Base-by-base conservation (phyloP, 768 basidiomycete species). In the Leccinellum luteum region DNA sequence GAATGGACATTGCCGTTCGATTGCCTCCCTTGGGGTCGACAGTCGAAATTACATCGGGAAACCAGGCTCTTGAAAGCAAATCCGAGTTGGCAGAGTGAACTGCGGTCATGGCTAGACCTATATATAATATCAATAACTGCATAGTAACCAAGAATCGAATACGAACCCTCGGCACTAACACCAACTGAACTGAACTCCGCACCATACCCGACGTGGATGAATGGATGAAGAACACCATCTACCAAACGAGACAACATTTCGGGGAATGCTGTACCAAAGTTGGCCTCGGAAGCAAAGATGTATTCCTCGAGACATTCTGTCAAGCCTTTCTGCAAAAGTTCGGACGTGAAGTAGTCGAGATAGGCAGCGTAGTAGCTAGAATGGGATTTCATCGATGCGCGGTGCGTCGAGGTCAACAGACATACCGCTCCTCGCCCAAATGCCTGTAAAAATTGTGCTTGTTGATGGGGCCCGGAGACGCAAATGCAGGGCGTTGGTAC, bases 151-250 rank as follows among this genome's bases (percentile, higher is more conserved):
- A 82, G 58, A 56, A 75, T 8, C 8, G 32, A 13, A 30, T 30
- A 55, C 60, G 23, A 53, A 86, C 87, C 88, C 75, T 90, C 87
- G 1, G 81, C 82, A 2, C 82, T 69, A 48, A 87, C 68, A 0
- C 86, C 87, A 7, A 81, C 78, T 21, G 85, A 56, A 14, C 77
- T 75, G 58, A 88, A 88, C 66, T 89, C 88, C 3, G 79, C 68
- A 3, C 86, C 87, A 67, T 82, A 81, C 14, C 85, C 87, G 3
- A 73, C 61, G 61, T 89, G 85, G 47, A 90, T 88, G 41, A 88
- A 55, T 0, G 87, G 83, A 62, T 90, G 88, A 5, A 89, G 27
- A 8, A 86, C 64, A 3, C 84, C 85, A 1, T 76, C 76, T 15
- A 85, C 35, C 59, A 85, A 78, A 12, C 86, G 79, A 45, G 75